Conservation (phyloP, 1,284 basidiomycete genomes). For the Trichosporon ovoides region DNA sequence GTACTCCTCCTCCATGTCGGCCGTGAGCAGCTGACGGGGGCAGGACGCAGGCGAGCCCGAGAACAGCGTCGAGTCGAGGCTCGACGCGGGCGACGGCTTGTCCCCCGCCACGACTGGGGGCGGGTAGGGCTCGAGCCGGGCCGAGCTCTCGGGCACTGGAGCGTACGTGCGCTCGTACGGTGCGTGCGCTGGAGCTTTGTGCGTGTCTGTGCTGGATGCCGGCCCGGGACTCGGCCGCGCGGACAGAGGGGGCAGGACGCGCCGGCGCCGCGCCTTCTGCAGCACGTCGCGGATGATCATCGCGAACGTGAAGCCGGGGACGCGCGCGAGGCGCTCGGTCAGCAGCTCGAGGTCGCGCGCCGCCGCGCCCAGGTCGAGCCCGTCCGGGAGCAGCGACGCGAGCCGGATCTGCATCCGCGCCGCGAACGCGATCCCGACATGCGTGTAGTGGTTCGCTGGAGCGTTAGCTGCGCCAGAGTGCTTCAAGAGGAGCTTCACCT, state of each 20-base stretch:
- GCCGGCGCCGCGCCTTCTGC: conserved; percentile 29
- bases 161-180: too few relatives aligned
- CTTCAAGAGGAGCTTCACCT: not conserved
- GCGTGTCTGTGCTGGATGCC: too few relatives aligned
- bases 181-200: too few relatives aligned
- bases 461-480: not conserved
- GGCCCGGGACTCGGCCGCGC: too few relatives aligned
- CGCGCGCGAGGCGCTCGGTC: conserved; percentile 29
- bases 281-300: conserved; percentile 35
- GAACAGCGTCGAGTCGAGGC: not conserved
- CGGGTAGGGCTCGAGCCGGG: not conserved
- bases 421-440: conserved; percentile 39
- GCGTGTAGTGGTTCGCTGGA: conserved; percentile 31
- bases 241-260: conserved; percentile 30
- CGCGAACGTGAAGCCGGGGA: conserved; percentile 42
- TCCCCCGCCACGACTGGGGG: not conserved
- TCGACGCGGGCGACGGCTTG: not conserved
- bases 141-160: too few relatives aligned
- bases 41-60: not conserved
- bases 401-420: conserved; percentile 41
- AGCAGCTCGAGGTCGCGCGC: conserved; percentile 41
- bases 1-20: not conserved
- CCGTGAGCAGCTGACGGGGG: not conserved
- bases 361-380: conserved; percentile 33
- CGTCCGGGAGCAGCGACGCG: conserved; percentile 35